Evolutionary conservation across 208 protist species (phyloP), one percentile per base, ranked within the genome.

Genomic region (Trypanosoma avium): DNA sequence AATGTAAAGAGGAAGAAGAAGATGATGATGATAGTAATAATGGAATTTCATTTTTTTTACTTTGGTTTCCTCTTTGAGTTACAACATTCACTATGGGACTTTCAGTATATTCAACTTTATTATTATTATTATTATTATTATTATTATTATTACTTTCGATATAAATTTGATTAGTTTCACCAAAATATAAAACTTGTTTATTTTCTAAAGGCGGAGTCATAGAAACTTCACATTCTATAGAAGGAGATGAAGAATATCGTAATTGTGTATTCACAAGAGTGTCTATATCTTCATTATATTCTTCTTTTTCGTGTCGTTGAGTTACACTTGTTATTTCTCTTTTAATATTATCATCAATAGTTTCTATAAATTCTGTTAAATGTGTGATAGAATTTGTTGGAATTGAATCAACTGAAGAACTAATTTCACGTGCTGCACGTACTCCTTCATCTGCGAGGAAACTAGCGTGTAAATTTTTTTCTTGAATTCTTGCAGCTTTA

Each of bases 401-500:
- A 38, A 10, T 13, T 13, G 33, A 38, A 38, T 10, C 5, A 10
- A 38, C 33, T 13, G 33, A 13, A 13, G 24, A n/a, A 29, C 33
- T 1, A 42, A 58, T 29, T 24, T 58, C 53, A 4, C 33, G 32
- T 12, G 53, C 53, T 43, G 53, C 19, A 5, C 53, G 33, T 13
- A 58, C 33, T 8, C 22, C n/a, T 45, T 58, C 53, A 46, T 29
- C 8, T 27, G 13, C 15, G 17, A 42, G 17, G 32, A 12, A 58
- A 9, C 10, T 46, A 19, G 30, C 6, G 8, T 13, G 32, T 9
- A 45, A 13, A 29, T 53, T 53, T 45, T 24, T 58, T 35, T 30
- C n/a, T 21, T 58, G 53, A 42, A 8, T 17, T 24, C 12, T 43
- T 27, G 27, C 50, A 17, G n/a, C 27, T 30, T 79, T 73, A 6